Percentiles rank a stretch among this genome's conserved stretches.
These are phyloP conservation scores for Cyberlindnera americana DNA, from an alignment of 805 yeast genomes.

Conservation along the genomic window DNA sequence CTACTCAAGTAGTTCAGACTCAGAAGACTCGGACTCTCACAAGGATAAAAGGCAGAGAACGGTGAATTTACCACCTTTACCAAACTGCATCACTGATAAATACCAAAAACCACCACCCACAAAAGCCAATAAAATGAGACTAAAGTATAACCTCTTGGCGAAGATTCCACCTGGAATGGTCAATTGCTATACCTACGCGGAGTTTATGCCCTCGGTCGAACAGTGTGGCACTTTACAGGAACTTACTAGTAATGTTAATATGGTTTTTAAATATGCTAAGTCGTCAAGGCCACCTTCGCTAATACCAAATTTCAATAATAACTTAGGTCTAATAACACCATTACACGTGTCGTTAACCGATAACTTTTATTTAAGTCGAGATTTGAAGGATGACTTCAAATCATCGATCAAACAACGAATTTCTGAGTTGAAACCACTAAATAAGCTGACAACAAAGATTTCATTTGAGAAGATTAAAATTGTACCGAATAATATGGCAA, in stretches of 20 bases:
- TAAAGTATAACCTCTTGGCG: conserved; percentile 1
- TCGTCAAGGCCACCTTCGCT: conserved; percentile 5
- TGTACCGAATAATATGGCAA: conserved; percentile 9
- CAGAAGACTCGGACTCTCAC: neutral
- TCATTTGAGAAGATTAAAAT: conserved; percentile 10
- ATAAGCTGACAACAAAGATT: conserved; percentile 1
- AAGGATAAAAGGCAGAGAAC: neutral
- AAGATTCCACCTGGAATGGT: conserved; percentile 5
- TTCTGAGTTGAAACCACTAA: too few species aligned
- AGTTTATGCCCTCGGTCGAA: conserved; percentile 5
- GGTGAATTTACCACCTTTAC: conserved; percentile 13
- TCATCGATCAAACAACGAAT: too few species aligned
- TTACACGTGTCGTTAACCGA: conserved; percentile 17
- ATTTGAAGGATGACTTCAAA: conserved; percentile 5
- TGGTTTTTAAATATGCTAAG: conserved; percentile 13
- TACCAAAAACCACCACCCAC: conserved; percentile 2
- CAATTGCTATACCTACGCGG: conserved; percentile 11
- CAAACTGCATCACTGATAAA: conserved; percentile 9
- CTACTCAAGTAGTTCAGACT: conserved; percentile 3
- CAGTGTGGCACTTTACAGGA: conserved; percentile 3
- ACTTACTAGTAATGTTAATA: conserved; percentile 7
- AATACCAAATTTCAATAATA: conserved; percentile 9
- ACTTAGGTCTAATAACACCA: conserved; percentile 5
- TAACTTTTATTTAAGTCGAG: conserved; percentile 11
- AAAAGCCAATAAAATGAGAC: conserved; percentile 3